Evolutionary conservation across 179 eudicot genomes (phyloP).

Genomic region (Camellia oleifera): DNA sequence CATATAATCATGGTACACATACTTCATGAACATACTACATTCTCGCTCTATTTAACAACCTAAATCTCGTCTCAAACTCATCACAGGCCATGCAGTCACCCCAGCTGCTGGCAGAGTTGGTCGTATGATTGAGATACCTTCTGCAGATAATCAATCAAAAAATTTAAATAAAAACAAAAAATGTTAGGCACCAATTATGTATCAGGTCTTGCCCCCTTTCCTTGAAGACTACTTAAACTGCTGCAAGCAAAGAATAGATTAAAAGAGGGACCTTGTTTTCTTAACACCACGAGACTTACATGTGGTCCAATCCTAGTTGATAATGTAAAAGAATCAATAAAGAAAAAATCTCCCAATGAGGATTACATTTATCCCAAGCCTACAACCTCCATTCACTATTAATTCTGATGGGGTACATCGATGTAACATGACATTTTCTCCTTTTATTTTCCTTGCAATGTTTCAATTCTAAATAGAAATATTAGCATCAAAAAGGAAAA

Average conservation of each 20-base stretch:
- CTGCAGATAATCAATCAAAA: conserved; percentile 44
- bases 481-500: too few species aligned
- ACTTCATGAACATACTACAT: background rate
- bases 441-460: too few species aligned
- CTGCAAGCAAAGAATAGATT: background rate
- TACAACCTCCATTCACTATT: background rate
- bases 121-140: conserved; percentile 89
- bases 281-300: background rate
- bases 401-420: too few species aligned
- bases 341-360: background rate
- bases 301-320: background rate
- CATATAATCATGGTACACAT: too few species aligned
- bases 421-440: too few species aligned
- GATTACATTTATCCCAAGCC: too few species aligned
- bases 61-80: conserved; percentile 60
- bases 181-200: background rate
- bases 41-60: conserved; percentile 1
- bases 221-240: background rate
- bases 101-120: conserved; percentile 84
- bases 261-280: background rate
- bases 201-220: background rate
- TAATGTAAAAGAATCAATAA: background rate
- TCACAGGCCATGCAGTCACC: conserved; percentile 65
- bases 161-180: too few species aligned
- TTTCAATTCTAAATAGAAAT: background rate